phyloP scores from a whole-genome alignment of 2,329 filamentous ascomycete genomes.

The Aspergillus sergii region DNA sequence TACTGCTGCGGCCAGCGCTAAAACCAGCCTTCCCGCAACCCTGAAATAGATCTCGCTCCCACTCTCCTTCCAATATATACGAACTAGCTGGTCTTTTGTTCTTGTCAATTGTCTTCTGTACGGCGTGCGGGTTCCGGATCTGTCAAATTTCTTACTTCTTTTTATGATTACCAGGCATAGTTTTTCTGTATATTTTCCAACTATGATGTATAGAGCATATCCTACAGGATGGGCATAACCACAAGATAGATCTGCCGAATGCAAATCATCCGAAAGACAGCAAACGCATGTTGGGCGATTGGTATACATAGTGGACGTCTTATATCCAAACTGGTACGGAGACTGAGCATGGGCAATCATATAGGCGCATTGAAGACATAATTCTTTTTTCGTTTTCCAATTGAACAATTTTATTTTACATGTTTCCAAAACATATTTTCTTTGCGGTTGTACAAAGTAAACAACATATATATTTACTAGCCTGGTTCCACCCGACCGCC shows the following conservation, averaged over 20 bases:
- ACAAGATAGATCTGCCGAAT: slow-evolving; percentile 10
- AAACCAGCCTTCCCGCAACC: slow-evolving; percentile 51
- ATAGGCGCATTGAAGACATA: neutral
- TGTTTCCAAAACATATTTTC: neutral
- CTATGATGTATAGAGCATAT: slow-evolving; percentile 19
- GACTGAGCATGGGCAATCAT: neutral
- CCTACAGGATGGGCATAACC: slow-evolving; percentile 6
- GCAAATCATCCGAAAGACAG: neutral
- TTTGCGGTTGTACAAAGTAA: neutral
- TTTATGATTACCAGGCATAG: slow-evolving; percentile 8
- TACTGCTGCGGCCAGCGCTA: slow-evolving; percentile 64
- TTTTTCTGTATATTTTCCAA: slow-evolving; percentile 17
- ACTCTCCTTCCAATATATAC: slow-evolving; percentile 18
- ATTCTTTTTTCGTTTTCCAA: neutral
- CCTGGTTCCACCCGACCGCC: slow-evolving; percentile 2
- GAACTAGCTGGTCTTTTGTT: slow-evolving; percentile 4
- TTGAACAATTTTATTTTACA: too few relatives aligned
- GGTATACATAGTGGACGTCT: neutral
- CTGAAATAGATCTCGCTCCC: slow-evolving; percentile 45
- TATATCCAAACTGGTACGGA: neutral
- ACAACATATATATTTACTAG: neutral
- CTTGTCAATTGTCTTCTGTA: slow-evolving; percentile 8
- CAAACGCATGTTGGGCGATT: neutral
- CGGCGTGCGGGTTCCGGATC: slow-evolving; percentile 24
- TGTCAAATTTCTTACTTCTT: slow-evolving; percentile 10